Base-by-base conservation (phyloP, 2,329 filamentous ascomycete genomes). In the Malbranchea zuffiana region DNA sequence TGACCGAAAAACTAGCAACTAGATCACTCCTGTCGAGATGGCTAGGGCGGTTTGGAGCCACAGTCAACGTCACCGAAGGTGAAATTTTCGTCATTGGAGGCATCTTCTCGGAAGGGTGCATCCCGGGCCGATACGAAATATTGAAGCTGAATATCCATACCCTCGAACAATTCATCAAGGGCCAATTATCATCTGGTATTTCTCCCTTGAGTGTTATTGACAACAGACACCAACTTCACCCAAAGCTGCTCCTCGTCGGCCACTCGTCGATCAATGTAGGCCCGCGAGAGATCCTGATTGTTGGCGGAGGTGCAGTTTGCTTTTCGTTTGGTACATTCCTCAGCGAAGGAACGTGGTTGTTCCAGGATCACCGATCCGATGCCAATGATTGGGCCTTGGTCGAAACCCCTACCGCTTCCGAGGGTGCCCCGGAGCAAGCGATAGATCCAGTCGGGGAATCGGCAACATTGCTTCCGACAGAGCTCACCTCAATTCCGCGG, bases 321-420 rank as follows among this genome's bases (percentile, higher is more conserved):
- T 93, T 93, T 63, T 86, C 83, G 0, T 93, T 93, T 70, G 86
- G 86, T 1, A 82, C 82, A 5, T 86, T 75, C 50, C 92, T 83
- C 82, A 87, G 86, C 34, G 67, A 68, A 20, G 74, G 74, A 1
- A 63, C 69, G 8, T 79, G 63, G 62, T 54, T 60, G 2, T 48
- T 76, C 45, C 56, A 56, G 52, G 54, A 48, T 18, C 40, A 40
- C 18, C 35, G 51, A 21, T 44, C 48, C 12, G 38, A 35, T 3
- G 40, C 43, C 27, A 59, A 57, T 41, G 40, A 46, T 23, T 65
- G 61, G 61, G 35, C 42, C 1, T 35, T 60, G 5, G 27, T 60
- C 16, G 47, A 50, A 21, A 41, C 48, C 26, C 12, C 25, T 12
- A 39, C 39, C 7, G 32, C 48, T 12, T 36, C 45, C 18, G 38